Conservation (phyloP, 1,139 yeast genomes). For the Wickerhamomyces sp. region DNA sequence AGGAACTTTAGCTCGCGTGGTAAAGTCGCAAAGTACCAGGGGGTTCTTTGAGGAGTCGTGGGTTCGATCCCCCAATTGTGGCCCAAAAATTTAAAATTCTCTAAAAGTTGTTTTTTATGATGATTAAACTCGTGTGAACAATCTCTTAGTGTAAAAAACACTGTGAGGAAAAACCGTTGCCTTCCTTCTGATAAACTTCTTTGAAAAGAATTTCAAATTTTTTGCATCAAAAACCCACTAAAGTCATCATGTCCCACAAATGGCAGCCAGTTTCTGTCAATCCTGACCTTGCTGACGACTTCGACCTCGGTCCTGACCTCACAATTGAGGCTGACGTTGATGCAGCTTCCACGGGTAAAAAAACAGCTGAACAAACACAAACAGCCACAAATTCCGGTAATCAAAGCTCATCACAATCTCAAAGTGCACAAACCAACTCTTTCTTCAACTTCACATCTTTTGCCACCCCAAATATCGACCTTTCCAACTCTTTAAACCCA, state of each 20-base stretch:
- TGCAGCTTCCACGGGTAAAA: slow-evolving; percentile 8
- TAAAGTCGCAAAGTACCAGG: slow-evolving; percentile 17
- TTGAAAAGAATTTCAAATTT: too few relatives aligned
- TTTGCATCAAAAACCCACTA: neutral
- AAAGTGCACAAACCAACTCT: slow-evolving; percentile 8
- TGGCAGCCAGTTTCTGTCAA: slow-evolving; percentile 24
- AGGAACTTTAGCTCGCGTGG: neutral
- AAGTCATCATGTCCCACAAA: slow-evolving; percentile 13
- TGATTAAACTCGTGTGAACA: slow-evolving; percentile 28
- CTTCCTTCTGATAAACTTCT: slow-evolving; percentile 26
- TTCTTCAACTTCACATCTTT: slow-evolving; percentile 23
- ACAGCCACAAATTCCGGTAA: slow-evolving; percentile 1
- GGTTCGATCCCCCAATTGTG: slow-evolving; percentile 14
- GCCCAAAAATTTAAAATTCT: slow-evolving; percentile 2
- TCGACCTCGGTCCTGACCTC: slow-evolving; percentile 32
- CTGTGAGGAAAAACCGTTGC: slow-evolving; percentile 29
- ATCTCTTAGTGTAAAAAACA: slow-evolving; percentile 26
- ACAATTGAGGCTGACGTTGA: slow-evolving; percentile 20
- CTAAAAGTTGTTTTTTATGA: slow-evolving; percentile 18
- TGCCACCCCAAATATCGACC: slow-evolving; percentile 20
- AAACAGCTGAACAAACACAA: slow-evolving; percentile 6
- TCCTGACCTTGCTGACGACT: slow-evolving; percentile 29
- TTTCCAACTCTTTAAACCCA: slow-evolving; percentile 20
- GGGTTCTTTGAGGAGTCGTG: neutral
- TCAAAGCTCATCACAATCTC: neutral